Percentiles rank a stretch among this genome's conserved stretches.
These are phyloP conservation scores for Cupressus sempervirens DNA, from an alignment of 75 land plant genomes.

Conservation along the genomic window DNA sequence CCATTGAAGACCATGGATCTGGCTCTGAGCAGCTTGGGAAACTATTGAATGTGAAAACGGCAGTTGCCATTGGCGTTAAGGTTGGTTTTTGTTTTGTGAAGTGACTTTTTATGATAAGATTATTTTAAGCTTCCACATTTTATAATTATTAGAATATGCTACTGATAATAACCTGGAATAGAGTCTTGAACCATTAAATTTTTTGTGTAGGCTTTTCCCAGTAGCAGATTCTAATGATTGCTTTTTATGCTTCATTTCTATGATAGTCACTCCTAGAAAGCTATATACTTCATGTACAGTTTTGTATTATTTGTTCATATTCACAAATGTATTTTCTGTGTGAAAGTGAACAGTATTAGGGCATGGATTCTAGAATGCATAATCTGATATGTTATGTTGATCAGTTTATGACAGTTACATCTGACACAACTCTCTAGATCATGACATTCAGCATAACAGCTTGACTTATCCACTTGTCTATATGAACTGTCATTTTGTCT, in stretches of 20 bases:
- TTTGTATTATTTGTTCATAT: neutral
- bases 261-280: neutral
- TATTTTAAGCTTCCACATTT: neutral
- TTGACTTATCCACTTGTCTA: neutral
- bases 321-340: neutral
- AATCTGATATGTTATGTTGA: neutral
- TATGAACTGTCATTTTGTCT: too few species aligned
- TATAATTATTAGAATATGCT: neutral
- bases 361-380: neutral
- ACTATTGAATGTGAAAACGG: conserved; percentile 62
- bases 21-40: conserved; percentile 82
- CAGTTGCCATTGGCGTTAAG: conserved; percentile 80
- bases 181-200: neutral
- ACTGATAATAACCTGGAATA: too few species aligned
- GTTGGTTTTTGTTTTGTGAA: conserved; percentile 23
- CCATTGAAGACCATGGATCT: conserved; percentile 54
- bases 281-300: neutral
- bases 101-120: neutral
- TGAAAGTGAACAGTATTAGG: neutral
- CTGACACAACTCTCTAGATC: neutral
- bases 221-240: neutral
- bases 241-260: neutral
- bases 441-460: neutral
- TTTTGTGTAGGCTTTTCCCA: neutral
- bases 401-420: neutral